Percentiles rank a stretch among this genome's conserved stretches.
phyloP scores from a whole-genome alignment of 2,329 filamentous ascomycete genomes.

The Diaporthe humulicola region DNA sequence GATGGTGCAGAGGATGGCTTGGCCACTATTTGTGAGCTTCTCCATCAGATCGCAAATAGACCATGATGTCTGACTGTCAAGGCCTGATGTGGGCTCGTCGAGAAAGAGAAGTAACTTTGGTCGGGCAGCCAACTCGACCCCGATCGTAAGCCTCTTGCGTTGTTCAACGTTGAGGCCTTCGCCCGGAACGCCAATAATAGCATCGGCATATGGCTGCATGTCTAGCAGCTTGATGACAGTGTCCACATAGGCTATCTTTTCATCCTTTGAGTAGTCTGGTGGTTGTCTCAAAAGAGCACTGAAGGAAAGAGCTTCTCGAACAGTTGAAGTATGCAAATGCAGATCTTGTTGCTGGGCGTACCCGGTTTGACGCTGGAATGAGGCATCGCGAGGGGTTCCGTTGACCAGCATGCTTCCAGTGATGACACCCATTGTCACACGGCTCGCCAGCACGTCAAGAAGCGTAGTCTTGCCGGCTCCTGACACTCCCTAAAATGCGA shows the following conservation, averaged over 20 bases:
- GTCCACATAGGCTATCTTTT: not conserved
- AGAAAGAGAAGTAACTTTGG: not conserved
- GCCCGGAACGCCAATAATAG: not conserved
- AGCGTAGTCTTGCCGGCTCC: not conserved
- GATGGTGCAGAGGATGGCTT: constrained; percentile 71
- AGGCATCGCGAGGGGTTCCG: not conserved
- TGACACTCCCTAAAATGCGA: not conserved
- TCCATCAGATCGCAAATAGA: not conserved
- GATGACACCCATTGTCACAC: not conserved
- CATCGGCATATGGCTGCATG: not conserved
- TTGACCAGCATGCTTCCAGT: not conserved
- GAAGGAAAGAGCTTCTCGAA: not conserved
- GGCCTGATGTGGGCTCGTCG: not conserved
- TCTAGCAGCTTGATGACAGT: not conserved
- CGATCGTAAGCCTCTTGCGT: not conserved
- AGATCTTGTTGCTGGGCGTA: not conserved
- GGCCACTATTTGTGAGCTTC: not conserved
- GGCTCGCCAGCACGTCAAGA: not conserved
- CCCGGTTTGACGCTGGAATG: not conserved
- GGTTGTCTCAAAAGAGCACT: not conserved
- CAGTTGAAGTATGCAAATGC: not conserved
- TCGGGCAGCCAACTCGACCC: not conserved
- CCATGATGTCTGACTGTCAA: not conserved
- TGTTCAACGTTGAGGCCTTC: not conserved
- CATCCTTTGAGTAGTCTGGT: not conserved